A percentile compares a stretch with the other conserved stretches of the same genome.
Evolutionary conservation across 169 alveolate species (phyloP).

Genomic region (Miamiensis avidus): DNA sequence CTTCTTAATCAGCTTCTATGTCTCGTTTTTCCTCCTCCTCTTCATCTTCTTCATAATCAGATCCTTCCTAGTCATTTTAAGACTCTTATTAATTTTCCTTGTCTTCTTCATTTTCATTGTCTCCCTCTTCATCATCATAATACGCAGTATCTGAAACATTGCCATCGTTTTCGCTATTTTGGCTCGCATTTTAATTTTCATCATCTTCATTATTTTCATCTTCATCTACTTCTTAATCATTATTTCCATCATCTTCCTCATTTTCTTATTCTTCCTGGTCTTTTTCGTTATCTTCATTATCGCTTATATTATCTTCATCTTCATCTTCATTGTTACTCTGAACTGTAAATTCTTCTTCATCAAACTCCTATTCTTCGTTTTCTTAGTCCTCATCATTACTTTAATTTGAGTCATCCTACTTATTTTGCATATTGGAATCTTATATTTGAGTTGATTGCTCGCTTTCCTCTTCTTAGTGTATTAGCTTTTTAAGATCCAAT

Average conservation of each 20-base stretch:
- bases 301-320: conserved; percentile 11
- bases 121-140: conserved; percentile 1
- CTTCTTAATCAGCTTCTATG: background rate
- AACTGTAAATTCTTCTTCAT: conserved; percentile 22
- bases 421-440: too few species aligned
- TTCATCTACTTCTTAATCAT: conserved; percentile 9
- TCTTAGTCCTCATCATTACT: conserved; percentile 1
- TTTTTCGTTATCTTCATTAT: conserved; percentile 9
- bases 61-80: background rate
- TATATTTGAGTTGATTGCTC: background rate
- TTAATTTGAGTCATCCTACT: background rate
- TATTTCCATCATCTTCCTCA: background rate
- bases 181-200: conserved; percentile 4
- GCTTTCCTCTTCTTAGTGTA: too few species aligned
- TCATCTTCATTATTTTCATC: conserved; percentile 16
- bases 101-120: conserved; percentile 29
- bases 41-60: background rate
- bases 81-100: background rate
- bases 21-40: background rate
- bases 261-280: conserved; percentile 7
- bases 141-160: background rate
- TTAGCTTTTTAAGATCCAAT: too few species aligned
- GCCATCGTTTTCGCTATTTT: conserved; percentile 5
- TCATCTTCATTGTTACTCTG: conserved; percentile 26
- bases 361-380: background rate